Conservation (phyloP, 371 early-diverging fungal genomes). For the Actinomucor elegans region DNA sequence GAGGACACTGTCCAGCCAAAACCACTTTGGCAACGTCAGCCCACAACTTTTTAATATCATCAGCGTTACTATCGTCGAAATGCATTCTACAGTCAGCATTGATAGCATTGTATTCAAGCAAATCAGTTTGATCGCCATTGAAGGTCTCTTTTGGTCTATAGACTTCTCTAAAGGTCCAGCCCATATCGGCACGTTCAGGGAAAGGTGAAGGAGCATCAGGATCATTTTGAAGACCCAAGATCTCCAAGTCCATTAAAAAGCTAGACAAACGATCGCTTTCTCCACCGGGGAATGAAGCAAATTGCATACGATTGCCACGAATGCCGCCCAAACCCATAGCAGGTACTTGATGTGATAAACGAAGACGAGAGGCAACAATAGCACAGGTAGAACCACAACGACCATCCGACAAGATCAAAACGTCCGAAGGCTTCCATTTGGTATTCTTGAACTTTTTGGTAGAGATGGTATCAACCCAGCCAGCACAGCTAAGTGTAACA, state of each 20-base stretch:
- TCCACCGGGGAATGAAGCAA: slow-evolving; percentile 54
- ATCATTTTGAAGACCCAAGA: slow-evolving; percentile 33
- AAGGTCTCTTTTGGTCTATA: slow-evolving; percentile 32
- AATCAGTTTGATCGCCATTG: slow-evolving; percentile 30
- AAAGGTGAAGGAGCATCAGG: slow-evolving; percentile 49
- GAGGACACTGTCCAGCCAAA: slow-evolving; percentile 38
- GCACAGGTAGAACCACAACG: slow-evolving; percentile 56
- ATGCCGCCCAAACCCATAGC: slow-evolving; percentile 56
- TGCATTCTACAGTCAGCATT: slow-evolving; percentile 50
- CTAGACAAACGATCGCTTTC: slow-evolving; percentile 53
- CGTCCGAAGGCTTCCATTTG: slow-evolving; percentile 37
- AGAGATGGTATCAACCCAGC: slow-evolving; percentile 21
- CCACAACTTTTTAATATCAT: slow-evolving; percentile 46
- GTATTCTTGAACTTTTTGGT: slow-evolving; percentile 25
- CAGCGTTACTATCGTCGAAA: slow-evolving; percentile 46
- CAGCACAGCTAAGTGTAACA: slow-evolving; percentile 22
- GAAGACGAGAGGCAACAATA: slow-evolving; percentile 54
- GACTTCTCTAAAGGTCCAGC: slow-evolving; percentile 55
- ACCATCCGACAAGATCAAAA: slow-evolving; percentile 47
- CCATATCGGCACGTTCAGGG: slow-evolving; percentile 55
- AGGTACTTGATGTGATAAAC: slow-evolving; percentile 44
- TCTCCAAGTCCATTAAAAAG: slow-evolving; percentile 46
- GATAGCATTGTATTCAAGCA: slow-evolving; percentile 48
- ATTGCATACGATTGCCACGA: slow-evolving; percentile 55
- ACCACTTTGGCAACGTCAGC: slow-evolving; percentile 39